These are phyloP conservation scores for Umbelopsis sp. DNA, from an alignment of 192 early-diverging fungal species.

Conservation along the genomic window DNA sequence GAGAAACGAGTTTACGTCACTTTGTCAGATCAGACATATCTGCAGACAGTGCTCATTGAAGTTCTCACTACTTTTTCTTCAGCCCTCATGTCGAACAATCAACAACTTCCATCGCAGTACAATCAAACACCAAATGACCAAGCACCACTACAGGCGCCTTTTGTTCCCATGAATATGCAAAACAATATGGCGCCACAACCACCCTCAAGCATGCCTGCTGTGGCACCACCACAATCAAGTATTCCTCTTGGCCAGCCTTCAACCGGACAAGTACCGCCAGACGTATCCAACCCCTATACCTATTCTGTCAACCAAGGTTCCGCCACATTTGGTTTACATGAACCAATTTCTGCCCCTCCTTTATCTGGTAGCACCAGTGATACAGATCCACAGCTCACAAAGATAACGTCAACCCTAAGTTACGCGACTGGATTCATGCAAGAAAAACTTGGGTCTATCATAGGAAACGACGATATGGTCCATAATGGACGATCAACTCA, in stretches of 20 bases:
- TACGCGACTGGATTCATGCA: slow-evolving; percentile 20
- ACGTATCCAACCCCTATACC: slow-evolving; percentile 21
- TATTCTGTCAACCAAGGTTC: slow-evolving; percentile 12
- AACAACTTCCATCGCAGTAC: not conserved
- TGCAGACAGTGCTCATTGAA: too few species aligned
- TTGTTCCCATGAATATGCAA: slow-evolving; percentile 2
- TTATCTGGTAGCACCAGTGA: not conserved
- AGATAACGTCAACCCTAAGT: slow-evolving; percentile 20
- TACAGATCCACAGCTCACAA: slow-evolving; percentile 23
- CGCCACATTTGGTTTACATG: not conserved
- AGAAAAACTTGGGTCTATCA: slow-evolving; percentile 10
- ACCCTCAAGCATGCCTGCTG: not conserved
- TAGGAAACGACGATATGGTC: slow-evolving; percentile 15
- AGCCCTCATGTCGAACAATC: not conserved
- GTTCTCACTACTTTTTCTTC: not conserved
- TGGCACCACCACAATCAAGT: not conserved
- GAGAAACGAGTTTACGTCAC: too few species aligned
- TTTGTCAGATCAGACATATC: too few species aligned
- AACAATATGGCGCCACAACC: not conserved
- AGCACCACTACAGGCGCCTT: not conserved
- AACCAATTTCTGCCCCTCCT: not conserved
- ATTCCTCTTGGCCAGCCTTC: not conserved
- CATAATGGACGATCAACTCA: not conserved
- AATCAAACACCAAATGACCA: not conserved
- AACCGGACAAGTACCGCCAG: not conserved